Evolutionary conservation across 345 rosid species (phyloP).

Genomic region (Rhodomyrtus tomentosa): DNA sequence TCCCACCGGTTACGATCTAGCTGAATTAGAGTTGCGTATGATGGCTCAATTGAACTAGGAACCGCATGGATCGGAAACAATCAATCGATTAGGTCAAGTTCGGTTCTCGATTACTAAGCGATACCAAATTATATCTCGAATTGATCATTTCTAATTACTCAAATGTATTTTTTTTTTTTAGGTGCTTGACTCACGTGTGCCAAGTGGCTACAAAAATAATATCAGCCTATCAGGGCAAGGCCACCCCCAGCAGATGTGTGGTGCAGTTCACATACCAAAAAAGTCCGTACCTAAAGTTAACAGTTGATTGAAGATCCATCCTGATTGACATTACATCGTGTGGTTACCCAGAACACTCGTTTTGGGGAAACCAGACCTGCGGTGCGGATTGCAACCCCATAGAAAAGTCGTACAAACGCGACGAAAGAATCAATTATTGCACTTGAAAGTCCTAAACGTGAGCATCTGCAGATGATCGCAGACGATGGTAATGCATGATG

Average conservation of each 20-base stretch:
- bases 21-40: no score
- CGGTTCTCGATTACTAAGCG: no score
- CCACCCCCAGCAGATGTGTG: neutral
- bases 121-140: no score
- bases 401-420: neutral
- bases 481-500: neutral
- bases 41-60: no score
- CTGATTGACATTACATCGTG: neutral
- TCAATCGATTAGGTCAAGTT: no score
- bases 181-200: neutral
- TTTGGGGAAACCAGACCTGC: neutral
- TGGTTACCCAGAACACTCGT: neutral
- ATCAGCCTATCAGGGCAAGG: neutral
- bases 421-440: neutral
- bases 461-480: neutral
- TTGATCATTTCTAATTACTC: rapidly evolving
- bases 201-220: neutral
- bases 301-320: neutral
- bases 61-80: no score
- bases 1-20: no score
- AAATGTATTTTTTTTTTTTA: neutral
- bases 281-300: neutral
- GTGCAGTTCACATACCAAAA: no score
- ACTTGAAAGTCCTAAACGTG: rapidly evolving
- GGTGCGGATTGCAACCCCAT: neutral